Evolutionary conservation across 768 basidiomycete genomes (phyloP).

Genomic region (Arthromyces matolae): DNA sequence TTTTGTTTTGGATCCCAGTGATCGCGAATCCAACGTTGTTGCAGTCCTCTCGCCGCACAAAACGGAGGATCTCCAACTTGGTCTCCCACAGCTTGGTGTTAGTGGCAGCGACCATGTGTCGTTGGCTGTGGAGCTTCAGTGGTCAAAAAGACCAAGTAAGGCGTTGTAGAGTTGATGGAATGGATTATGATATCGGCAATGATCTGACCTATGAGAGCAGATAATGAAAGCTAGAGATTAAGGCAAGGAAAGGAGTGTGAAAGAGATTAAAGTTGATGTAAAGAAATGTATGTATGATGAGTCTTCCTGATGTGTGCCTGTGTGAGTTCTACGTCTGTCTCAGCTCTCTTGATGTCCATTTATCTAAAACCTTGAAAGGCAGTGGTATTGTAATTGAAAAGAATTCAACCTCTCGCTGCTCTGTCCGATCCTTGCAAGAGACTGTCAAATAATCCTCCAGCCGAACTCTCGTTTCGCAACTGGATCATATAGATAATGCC

Average conservation of each 20-base stretch:
- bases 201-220: conserved; percentile 13
- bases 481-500: conserved; percentile 98
- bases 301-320: no score
- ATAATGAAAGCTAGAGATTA: conserved; percentile 4
- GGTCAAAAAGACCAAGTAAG: conserved; percentile 22
- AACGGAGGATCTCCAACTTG: conserved; percentile 56
- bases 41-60: conserved; percentile 62
- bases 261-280: conserved; percentile 15
- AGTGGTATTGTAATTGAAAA: conserved; percentile 1
- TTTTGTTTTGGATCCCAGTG: conserved; percentile 58
- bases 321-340: no score
- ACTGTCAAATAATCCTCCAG: conserved; percentile 80
- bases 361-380: conserved; percentile 6
- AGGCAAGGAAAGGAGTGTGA: conserved; percentile 6
- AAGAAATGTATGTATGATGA: conserved; percentile 1
- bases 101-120: conserved; percentile 88
- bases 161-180: conserved; percentile 4
- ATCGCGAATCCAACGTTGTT: conserved; percentile 33
- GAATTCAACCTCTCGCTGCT: conserved; percentile 13
- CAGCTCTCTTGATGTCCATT: conserved; percentile 12
- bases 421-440: conserved; percentile 87
- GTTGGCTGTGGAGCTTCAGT: conserved; percentile 60
- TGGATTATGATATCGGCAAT: conserved; percentile 16
- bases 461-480: conserved; percentile 82
- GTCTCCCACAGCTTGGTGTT: conserved; percentile 75